phyloP scores from a whole-genome alignment of 371 early-diverging fungal genomes.

The Zancudomyces culisetae region DNA sequence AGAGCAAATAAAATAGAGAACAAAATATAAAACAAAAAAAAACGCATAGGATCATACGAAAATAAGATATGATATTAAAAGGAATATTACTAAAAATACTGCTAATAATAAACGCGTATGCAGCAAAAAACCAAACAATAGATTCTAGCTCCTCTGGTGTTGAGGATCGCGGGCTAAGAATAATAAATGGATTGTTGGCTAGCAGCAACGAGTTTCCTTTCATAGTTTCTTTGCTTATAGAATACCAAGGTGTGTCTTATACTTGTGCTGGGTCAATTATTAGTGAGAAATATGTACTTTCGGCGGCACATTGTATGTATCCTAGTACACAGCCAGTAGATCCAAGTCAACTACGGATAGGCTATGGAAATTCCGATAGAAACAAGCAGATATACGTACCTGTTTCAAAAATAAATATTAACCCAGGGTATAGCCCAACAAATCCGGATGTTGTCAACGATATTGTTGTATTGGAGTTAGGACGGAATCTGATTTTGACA shows the following conservation, averaged over 20 bases:
- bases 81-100: too few relatives aligned
- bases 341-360: not conserved
- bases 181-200: not conserved
- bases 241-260: not conserved
- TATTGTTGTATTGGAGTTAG: not conserved
- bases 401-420: not conserved
- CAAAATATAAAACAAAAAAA: too few relatives aligned
- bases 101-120: too few relatives aligned
- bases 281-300: slow-evolving; percentile 16
- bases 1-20: too few relatives aligned
- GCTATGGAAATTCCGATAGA: slow-evolving; percentile 2
- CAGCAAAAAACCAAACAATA: too few relatives aligned
- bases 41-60: too few relatives aligned
- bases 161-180: not conserved
- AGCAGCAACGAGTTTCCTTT: slow-evolving; percentile 2
- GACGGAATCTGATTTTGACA: not conserved
- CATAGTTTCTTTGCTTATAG: not conserved
- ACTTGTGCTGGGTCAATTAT: slow-evolving; percentile 27
- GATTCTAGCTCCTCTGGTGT: too few relatives aligned
- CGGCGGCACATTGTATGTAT: slow-evolving; percentile 29
- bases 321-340: not conserved
- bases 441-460: not conserved
- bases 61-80: too few relatives aligned
- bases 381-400: not conserved
- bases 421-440: not conserved